A percentile compares a stretch with the other conserved stretches of the same genome.
phyloP scores from a whole-genome alignment of 352 stramenopile species.

The Phytopythium litorale region DNA sequence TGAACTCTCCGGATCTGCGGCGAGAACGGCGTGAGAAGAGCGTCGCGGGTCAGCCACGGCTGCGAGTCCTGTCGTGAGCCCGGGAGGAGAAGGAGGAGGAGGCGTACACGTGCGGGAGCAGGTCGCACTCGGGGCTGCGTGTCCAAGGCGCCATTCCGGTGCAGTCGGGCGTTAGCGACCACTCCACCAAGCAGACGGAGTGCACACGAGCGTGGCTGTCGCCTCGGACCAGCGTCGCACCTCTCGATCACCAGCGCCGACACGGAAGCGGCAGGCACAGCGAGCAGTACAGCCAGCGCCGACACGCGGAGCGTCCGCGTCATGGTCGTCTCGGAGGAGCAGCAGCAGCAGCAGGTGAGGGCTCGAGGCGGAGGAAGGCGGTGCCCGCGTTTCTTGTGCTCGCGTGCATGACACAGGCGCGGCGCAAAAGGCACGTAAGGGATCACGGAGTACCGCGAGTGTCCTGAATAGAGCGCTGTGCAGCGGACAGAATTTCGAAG shows the following conservation, averaged over 20 bases:
- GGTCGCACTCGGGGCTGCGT: conserved; percentile 40
- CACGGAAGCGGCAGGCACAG: background rate
- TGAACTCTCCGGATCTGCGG: conserved; percentile 67
- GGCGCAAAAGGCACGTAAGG: background rate
- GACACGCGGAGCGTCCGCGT: conserved; percentile 8
- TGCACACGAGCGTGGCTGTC: too few species aligned
- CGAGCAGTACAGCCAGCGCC: conserved; percentile 9
- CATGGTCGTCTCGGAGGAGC: conserved; percentile 10
- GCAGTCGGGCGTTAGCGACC: background rate
- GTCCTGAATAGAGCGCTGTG: background rate
- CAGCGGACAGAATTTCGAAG: too few species aligned
- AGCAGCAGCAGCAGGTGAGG: too few species aligned
- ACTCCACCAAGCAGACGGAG: background rate
- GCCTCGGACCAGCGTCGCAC: conserved; percentile 10
- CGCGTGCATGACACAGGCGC: background rate
- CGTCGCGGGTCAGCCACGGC: too few species aligned
- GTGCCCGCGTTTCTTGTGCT: background rate
- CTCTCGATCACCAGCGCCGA: conserved; percentile 46
- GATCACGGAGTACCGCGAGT: background rate
- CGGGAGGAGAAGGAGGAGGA: too few species aligned
- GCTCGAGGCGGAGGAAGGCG: background rate
- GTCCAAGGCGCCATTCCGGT: background rate
- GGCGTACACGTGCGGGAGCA: conserved; percentile 72
- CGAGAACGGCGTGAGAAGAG: background rate
- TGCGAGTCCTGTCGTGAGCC: too few species aligned